phyloP scores from a whole-genome alignment of 2,329 filamentous ascomycete genomes.

The Xylariaceae sp. region DNA sequence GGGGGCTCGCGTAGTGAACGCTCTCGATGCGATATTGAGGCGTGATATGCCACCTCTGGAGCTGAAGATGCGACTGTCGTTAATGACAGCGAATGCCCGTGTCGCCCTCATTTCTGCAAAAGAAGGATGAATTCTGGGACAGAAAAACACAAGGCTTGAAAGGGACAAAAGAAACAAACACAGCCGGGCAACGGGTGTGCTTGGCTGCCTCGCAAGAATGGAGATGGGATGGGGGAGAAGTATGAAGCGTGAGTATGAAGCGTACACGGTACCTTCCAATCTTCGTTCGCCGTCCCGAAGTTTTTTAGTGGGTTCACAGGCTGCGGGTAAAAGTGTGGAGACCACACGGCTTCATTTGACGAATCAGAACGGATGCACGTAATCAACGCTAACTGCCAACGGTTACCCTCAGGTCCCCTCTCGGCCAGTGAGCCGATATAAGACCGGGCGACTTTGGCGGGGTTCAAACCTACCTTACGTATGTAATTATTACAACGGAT shows the following conservation, averaged over 20 bases:
- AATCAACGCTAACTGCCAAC: too few species aligned
- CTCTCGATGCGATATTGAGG: conserved; percentile 31
- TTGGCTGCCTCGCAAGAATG: conserved; percentile 1
- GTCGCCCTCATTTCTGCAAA: conserved; percentile 36
- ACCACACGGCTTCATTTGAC: conserved; percentile 4
- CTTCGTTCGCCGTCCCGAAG: conserved; percentile 12
- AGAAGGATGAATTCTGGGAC: neutral
- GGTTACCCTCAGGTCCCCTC: too few species aligned
- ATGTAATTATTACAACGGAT: too few species aligned
- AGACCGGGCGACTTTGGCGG: too few species aligned
- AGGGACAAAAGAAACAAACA: conserved; percentile 13
- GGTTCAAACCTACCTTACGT: too few species aligned
- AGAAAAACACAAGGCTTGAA: conserved; percentile 11
- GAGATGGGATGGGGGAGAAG: neutral
- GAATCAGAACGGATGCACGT: conserved; percentile 15
- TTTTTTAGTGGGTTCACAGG: conserved; percentile 20
- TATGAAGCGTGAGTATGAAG: neutral
- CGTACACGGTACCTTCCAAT: neutral
- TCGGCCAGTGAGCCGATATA: too few species aligned
- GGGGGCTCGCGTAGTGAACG: conserved; percentile 27
- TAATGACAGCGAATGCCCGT: conserved; percentile 35
- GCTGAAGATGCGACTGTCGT: conserved; percentile 34
- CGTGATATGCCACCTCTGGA: conserved; percentile 32
- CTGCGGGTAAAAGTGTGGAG: neutral
- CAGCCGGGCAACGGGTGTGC: conserved; percentile 13